Percentiles rank a stretch among this genome's conserved stretches.
Conservation (phyloP, 192 early-diverging fungal species). For the Backusella parvicylindrica region DNA sequence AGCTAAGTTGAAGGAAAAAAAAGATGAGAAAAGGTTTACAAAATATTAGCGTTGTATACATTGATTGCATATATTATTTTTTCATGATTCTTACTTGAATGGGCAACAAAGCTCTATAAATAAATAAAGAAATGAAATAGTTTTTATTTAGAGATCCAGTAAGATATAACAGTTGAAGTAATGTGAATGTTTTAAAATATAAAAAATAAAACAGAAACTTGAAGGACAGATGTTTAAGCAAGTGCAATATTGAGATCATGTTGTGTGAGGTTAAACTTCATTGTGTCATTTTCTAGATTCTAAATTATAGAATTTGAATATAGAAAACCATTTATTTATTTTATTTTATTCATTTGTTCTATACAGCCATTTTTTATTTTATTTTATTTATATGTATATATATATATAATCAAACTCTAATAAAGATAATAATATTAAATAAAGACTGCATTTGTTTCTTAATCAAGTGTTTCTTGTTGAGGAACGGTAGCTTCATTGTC, state of each 20-base stretch:
- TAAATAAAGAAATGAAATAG: background rate
- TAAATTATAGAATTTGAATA: background rate
- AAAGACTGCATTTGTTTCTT: background rate
- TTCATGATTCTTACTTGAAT: too few relatives aligned
- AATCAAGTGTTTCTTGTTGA: slow-evolving; percentile 28
- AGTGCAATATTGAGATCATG: background rate
- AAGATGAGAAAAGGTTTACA: background rate
- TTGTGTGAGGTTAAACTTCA: background rate
- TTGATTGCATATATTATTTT: background rate
- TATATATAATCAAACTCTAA: background rate
- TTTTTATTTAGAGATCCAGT: too few relatives aligned
- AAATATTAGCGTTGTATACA: background rate
- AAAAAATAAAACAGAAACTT: background rate
- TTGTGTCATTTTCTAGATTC: background rate
- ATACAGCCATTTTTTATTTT: background rate
- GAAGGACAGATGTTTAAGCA: background rate
- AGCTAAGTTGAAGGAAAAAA: too few relatives aligned
- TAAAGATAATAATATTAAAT: background rate
- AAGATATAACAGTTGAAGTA: too few relatives aligned
- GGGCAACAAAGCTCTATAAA: background rate
- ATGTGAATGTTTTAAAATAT: background rate
- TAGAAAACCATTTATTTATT: background rate
- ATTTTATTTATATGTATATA: background rate
- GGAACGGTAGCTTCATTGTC: background rate
- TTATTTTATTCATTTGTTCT: background rate